phyloP scores from a whole-genome alignment of 345 rosid genomes.

The Nasturtium officinale region DNA sequence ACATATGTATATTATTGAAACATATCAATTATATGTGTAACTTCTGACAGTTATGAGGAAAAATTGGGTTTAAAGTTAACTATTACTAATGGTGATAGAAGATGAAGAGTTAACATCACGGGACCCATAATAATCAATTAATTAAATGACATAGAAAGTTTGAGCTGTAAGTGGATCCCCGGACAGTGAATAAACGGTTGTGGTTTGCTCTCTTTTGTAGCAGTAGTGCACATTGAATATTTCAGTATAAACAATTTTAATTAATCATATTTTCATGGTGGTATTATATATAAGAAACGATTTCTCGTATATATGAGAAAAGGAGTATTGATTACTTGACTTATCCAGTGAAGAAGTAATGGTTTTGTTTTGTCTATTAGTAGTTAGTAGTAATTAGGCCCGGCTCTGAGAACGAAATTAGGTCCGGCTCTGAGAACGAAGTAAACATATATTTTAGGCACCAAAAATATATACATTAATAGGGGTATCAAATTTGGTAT shows the following conservation, averaged over 20 bases:
- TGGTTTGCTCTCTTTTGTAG: slow-evolving; percentile 13
- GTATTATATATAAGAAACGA: not conserved
- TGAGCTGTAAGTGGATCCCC: slow-evolving; percentile 17
- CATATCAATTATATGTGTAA: not conserved
- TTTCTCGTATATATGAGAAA: not conserved
- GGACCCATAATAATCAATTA: slow-evolving; percentile 9
- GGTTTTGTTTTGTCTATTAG: too few species aligned
- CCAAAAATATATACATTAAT: too few species aligned
- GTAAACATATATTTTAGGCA: too few species aligned
- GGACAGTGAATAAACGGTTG: not conserved
- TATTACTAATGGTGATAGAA: not conserved
- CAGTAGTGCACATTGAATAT: not conserved
- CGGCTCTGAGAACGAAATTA: too few species aligned
- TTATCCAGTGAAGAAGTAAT: too few species aligned
- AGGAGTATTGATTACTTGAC: not conserved
- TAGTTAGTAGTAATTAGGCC: too few species aligned
- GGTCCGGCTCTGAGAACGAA: too few species aligned
- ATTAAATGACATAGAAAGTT: not conserved
- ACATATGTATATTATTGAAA: not conserved
- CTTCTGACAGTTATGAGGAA: not conserved
- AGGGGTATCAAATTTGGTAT: too few species aligned
- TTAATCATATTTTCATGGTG: too few species aligned
- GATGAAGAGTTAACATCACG: slow-evolving; percentile 7
- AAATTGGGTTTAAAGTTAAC: not conserved
- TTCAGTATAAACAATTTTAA: too few species aligned